Evolutionary conservation across 2,329 filamentous ascomycete genomes (phyloP).

Genomic region (Verticillium nubilum): DNA sequence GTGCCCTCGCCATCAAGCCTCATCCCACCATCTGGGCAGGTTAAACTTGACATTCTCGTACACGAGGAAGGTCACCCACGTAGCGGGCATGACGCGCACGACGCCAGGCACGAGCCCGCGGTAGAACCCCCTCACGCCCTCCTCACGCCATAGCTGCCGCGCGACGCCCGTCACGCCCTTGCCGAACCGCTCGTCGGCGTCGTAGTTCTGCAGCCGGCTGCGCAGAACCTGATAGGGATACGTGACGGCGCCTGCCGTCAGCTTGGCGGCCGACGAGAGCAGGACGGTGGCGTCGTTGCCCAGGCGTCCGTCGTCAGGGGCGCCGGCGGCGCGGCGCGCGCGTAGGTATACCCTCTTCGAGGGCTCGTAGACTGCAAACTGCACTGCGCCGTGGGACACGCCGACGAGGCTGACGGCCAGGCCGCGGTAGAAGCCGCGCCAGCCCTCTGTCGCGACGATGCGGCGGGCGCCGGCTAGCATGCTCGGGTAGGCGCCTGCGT

Average conservation of each 20-base stretch:
- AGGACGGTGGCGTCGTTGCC: conserved; percentile 73
- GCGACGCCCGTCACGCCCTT: conserved; percentile 67
- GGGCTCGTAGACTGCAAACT: conserved; percentile 92
- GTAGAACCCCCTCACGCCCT: conserved; percentile 82
- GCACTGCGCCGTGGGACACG: conserved; percentile 86
- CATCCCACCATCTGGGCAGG: conserved; percentile 35
- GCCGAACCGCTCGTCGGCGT: conserved; percentile 69
- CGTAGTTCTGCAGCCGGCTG: conserved; percentile 82
- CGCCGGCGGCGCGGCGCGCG: conserved; percentile 19
- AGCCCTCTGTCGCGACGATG: conserved; percentile 66
- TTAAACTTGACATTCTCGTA: conserved; percentile 89
- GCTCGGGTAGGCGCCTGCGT: conserved; percentile 73
- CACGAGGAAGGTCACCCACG: conserved; percentile 93
- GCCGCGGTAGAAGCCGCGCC: conserved; percentile 80
- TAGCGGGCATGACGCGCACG: conserved; percentile 86
- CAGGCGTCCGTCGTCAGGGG: conserved; percentile 31
- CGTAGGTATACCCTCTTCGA: conserved; percentile 52
- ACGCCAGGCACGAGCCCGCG: conserved; percentile 84
- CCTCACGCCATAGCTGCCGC: conserved; percentile 67
- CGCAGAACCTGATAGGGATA: conserved; percentile 95
- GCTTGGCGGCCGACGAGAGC: conserved; percentile 75
- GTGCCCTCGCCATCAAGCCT: background rate
- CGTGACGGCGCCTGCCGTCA: conserved; percentile 82
- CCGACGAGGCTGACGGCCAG: conserved; percentile 78
- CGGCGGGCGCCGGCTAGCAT: conserved; percentile 65